Conservation (phyloP, 257 asterid genomes). For the Solanum lignicaule region DNA sequence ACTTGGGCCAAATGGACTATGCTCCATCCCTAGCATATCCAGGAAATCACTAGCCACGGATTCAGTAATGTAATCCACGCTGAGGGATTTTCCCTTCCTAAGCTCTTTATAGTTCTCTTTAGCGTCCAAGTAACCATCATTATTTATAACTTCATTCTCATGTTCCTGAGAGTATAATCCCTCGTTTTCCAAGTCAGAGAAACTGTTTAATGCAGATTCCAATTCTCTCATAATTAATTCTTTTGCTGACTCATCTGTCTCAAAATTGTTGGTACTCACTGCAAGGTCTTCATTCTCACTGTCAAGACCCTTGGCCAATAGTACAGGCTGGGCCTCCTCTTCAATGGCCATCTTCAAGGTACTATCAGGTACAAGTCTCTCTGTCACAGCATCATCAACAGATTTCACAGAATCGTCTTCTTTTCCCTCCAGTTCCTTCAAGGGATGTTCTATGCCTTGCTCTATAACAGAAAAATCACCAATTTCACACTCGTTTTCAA, state of each 20-base stretch:
- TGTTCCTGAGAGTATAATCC: conserved; percentile 46
- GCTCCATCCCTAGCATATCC: conserved; percentile 72
- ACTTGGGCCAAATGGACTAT: conserved; percentile 61
- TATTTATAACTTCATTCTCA: conserved; percentile 24
- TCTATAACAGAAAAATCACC: conserved; percentile 31
- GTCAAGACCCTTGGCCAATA: background rate
- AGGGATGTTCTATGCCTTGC: conserved; percentile 19
- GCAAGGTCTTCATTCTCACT: conserved; percentile 12
- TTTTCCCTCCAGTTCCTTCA: conserved; percentile 16
- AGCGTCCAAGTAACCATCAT: conserved; percentile 22
- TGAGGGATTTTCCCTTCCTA: conserved; percentile 40
- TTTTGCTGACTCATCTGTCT: conserved; percentile 17
- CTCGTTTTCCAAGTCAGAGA: conserved; percentile 39
- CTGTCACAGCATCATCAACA: conserved; percentile 3
- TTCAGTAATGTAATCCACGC: conserved; percentile 50
- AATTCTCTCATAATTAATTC: conserved; percentile 53
- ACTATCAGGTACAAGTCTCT: background rate
- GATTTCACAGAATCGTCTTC: background rate
- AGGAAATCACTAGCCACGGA: conserved; percentile 71
- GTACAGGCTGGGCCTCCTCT: conserved; percentile 2
- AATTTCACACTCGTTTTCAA: conserved; percentile 27
- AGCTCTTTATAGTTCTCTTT: conserved; percentile 17
- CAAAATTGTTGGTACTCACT: conserved; percentile 6
- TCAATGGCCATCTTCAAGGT: conserved; percentile 1
- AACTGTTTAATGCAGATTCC: conserved; percentile 46